phyloP scores from a whole-genome alignment of 345 rosid species.

The Noccaea bulbosa region DNA sequence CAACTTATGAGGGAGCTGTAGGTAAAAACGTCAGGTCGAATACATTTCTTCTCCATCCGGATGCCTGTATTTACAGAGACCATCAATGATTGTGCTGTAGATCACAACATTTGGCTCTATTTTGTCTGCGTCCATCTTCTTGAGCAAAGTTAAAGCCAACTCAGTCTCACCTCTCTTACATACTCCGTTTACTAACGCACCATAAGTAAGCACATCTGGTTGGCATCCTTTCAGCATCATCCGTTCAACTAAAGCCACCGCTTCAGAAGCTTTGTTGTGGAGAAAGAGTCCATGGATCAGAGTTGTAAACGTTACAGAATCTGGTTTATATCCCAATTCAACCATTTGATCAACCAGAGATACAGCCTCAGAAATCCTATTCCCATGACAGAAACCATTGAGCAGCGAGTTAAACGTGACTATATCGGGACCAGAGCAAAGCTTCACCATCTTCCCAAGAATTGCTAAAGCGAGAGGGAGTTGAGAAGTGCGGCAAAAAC shows the following conservation, averaged over 20 bases:
- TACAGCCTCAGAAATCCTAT: neutral
- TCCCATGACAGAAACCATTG: neutral
- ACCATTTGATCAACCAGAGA: neutral
- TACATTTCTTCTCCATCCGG: neutral
- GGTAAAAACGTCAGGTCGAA: neutral
- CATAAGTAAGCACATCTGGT: neutral
- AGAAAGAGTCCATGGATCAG: neutral
- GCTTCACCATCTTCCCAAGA: slow-evolving; percentile 15
- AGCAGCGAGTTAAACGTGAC: neutral
- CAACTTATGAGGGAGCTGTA: slow-evolving; percentile 7
- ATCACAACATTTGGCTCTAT: neutral
- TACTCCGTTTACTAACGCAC: neutral
- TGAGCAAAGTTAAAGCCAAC: slow-evolving; percentile 1
- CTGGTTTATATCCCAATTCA: neutral
- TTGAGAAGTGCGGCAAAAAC: neutral
- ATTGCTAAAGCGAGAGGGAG: neutral
- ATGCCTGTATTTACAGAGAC: neutral
- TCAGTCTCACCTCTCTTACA: slow-evolving; percentile 14
- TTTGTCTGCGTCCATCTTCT: neutral
- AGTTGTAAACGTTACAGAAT: neutral
- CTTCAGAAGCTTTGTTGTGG: neutral
- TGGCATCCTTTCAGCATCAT: neutral
- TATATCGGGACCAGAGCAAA: rapidly evolving
- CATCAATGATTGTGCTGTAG: slow-evolving; percentile 2
- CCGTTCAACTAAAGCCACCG: neutral